phyloP scores from a whole-genome alignment of 805 yeast genomes.

The Maudiozyma bulderi region DNA sequence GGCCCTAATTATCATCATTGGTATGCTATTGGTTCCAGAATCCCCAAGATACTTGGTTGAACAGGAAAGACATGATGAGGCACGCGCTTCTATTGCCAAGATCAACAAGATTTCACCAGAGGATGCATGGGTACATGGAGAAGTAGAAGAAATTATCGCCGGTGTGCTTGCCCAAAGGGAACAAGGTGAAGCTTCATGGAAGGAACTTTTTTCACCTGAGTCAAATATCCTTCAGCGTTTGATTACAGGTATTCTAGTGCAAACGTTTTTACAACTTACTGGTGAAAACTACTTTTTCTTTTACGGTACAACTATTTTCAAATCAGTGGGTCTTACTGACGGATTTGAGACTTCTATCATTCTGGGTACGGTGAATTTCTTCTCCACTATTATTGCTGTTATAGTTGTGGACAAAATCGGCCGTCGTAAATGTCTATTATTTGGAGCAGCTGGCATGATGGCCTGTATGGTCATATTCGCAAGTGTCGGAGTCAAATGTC shows the following conservation, averaged over 20 bases:
- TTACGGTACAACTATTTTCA: constrained; percentile 50
- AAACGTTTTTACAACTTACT: constrained; percentile 53
- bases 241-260: constrained; percentile 41
- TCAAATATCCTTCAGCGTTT: constrained; percentile 46
- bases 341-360: constrained; percentile 47
- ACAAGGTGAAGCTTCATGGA: constrained; percentile 61
- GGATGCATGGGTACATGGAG: constrained; percentile 46
- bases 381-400: constrained; percentile 38
- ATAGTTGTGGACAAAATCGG: too few relatives aligned
- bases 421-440: too few relatives aligned
- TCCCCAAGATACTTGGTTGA: constrained; percentile 60
- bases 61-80: constrained; percentile 42
- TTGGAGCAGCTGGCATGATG: too few relatives aligned
- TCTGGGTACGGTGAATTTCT: constrained; percentile 47
- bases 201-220: constrained; percentile 53
- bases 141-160: constrained; percentile 47
- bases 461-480: too few relatives aligned
- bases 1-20: constrained; percentile 31
- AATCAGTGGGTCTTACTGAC: constrained; percentile 47
- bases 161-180: constrained; percentile 49
- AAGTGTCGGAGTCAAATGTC: too few relatives aligned
- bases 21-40: constrained; percentile 51
- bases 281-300: constrained; percentile 56
- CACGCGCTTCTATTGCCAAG: constrained; percentile 43
- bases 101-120: constrained; percentile 48